These are phyloP conservation scores for Paxillus involutus DNA, from an alignment of 768 basidiomycete species.

Conservation along the genomic window DNA sequence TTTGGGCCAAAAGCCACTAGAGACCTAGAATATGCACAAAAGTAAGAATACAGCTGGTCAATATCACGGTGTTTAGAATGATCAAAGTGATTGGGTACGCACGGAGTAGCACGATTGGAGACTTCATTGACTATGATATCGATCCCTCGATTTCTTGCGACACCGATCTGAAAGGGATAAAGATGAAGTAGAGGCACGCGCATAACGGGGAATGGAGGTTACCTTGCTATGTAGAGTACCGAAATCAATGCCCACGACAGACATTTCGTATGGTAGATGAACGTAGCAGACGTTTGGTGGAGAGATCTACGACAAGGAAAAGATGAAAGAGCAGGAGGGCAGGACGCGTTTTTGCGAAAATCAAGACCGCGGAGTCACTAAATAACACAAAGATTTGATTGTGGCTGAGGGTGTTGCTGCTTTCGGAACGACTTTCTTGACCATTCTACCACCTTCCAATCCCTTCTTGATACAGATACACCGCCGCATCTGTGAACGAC, in stretches of 20 bases:
- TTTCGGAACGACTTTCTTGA: conserved; percentile 25
- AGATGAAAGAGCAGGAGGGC: not conserved
- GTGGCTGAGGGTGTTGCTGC: conserved; percentile 22
- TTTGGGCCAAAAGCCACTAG: conserved; percentile 93
- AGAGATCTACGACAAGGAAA: not conserved
- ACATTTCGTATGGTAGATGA: conserved; percentile 47
- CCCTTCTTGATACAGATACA: too few relatives aligned
- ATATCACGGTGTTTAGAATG: not conserved
- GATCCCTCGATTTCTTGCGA: conserved; percentile 93
- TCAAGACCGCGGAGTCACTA: conserved; percentile 1
- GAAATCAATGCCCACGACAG: conserved; percentile 95
- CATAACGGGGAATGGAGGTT: conserved; percentile 13
- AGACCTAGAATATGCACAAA: conserved; percentile 52
- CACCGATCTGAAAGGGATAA: conserved; percentile 69
- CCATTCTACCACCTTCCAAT: conserved; percentile 26
- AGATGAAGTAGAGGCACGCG: not conserved
- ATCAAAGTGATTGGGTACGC: conserved; percentile 32
- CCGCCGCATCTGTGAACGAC: too few relatives aligned
- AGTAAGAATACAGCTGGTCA: not conserved
- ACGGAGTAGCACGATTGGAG: conserved; percentile 97
- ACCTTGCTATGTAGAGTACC: conserved; percentile 91
- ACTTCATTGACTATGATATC: conserved; percentile 99
- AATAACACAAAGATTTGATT: not conserved
- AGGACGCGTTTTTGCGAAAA: conserved; percentile 12
- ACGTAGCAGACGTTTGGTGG: not conserved